phyloP scores from a whole-genome alignment of 2,329 filamentous ascomycete species.

The Fusarium papillatum region DNA sequence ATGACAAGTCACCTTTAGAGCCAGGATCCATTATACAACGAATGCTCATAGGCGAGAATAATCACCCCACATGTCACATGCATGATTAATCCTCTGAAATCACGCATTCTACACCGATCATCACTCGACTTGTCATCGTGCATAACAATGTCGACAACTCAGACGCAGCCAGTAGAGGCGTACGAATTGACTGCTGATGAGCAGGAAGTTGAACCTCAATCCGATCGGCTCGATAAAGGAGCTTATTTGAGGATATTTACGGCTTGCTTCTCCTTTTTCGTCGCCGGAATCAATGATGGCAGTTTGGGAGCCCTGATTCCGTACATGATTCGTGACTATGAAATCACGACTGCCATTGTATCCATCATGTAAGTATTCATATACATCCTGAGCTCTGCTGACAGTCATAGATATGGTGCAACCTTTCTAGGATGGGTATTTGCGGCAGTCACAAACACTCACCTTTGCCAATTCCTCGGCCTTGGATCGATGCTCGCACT shows the following conservation, averaged over 20 bases:
- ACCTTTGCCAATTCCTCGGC: background rate
- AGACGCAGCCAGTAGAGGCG: background rate
- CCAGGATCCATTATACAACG: background rate
- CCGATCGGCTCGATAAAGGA: background rate
- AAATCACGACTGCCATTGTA: conserved; percentile 59
- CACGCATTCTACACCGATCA: background rate
- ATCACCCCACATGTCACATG: background rate
- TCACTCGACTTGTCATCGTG: background rate
- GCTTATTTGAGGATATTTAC: conserved; percentile 61
- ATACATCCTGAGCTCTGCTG: background rate
- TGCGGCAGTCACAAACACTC: background rate
- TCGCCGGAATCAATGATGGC: conserved; percentile 74
- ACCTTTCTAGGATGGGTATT: background rate
- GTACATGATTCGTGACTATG: conserved; percentile 69
- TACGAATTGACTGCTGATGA: background rate
- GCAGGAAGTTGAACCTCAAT: background rate
- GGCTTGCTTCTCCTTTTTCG: conserved; percentile 72
- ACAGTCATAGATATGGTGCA: background rate
- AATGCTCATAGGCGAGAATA: background rate
- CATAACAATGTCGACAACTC: background rate
- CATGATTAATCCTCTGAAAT: background rate
- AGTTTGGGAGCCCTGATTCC: conserved; percentile 72
- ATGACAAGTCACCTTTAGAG: background rate
- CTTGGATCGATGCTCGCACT: background rate
- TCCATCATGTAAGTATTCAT: background rate